A percentile compares a stretch with the other conserved stretches of the same genome.
These are phyloP conservation scores for Graphilbum fragrans DNA, from an alignment of 2,329 filamentous ascomycete genomes.

Conservation along the genomic window DNA sequence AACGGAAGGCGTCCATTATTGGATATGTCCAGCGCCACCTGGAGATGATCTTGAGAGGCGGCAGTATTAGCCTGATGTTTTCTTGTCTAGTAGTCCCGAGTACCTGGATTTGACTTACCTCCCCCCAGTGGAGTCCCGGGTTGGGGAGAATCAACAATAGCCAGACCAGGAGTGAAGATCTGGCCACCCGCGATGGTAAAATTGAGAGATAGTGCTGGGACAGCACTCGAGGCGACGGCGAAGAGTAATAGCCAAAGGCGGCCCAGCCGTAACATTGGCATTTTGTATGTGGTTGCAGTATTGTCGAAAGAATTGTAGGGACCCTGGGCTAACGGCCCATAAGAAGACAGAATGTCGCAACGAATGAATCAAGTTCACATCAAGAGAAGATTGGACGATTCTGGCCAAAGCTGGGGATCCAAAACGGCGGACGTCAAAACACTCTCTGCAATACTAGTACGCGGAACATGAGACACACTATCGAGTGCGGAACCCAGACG, in stretches of 20 bases:
- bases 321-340: too few relatives aligned
- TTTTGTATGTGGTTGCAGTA: too few relatives aligned
- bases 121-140: slow-evolving; percentile 52
- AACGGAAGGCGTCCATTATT: slow-evolving; percentile 52
- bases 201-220: slow-evolving; percentile 19
- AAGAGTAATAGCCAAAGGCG: background rate
- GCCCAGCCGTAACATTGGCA: background rate
- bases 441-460: too few relatives aligned
- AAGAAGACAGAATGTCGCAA: too few relatives aligned
- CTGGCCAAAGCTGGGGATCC: too few relatives aligned
- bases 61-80: background rate
- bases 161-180: slow-evolving; percentile 57
- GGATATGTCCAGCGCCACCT: slow-evolving; percentile 55
- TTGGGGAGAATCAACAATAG: slow-evolving; percentile 53
- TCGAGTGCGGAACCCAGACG: too few relatives aligned
- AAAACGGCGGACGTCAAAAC: too few relatives aligned
- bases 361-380: too few relatives aligned
- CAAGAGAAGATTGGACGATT: too few relatives aligned
- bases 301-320: too few relatives aligned
- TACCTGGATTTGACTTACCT: slow-evolving; percentile 36
- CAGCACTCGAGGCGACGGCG: slow-evolving; percentile 11
- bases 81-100: background rate
- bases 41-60: slow-evolving; percentile 35
- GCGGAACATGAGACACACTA: too few relatives aligned
- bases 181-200: slow-evolving; percentile 53